phyloP scores from a whole-genome alignment of 371 early-diverging fungal genomes.

The Aphelidium insulamus region DNA sequence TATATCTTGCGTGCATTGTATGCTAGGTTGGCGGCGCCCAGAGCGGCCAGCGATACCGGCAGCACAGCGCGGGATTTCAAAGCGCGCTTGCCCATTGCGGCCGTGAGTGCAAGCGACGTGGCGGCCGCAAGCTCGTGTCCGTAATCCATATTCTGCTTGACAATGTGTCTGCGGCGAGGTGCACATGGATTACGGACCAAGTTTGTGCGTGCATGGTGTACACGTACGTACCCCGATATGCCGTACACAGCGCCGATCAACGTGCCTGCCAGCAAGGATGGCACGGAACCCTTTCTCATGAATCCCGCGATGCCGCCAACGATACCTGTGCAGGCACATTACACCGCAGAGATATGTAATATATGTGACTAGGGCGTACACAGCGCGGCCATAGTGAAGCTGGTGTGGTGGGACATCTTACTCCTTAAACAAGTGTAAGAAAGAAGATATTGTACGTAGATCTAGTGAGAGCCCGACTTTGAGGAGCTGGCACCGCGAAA shows the following conservation, averaged over 20 bases:
- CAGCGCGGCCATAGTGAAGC: too few species aligned
- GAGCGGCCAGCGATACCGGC: slow-evolving; percentile 5
- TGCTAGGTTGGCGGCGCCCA: slow-evolving; percentile 6
- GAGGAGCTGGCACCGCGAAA: too few species aligned
- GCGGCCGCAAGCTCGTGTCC: slow-evolving; percentile 12
- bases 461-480: too few species aligned
- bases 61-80: slow-evolving; percentile 8
- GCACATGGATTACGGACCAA: background rate
- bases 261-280: slow-evolving; percentile 9
- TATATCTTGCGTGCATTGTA: slow-evolving; percentile 11
- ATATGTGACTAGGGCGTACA: too few species aligned
- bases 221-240: slow-evolving; percentile 6
- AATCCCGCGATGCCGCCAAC: slow-evolving; percentile 13
- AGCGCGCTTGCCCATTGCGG: slow-evolving; percentile 13
- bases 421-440: too few species aligned
- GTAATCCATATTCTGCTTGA: slow-evolving; percentile 7
- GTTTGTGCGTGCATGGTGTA: too few species aligned
- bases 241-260: slow-evolving; percentile 8
- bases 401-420: too few species aligned
- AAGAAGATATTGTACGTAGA: too few species aligned
- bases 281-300: slow-evolving; percentile 8
- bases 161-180: background rate
- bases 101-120: slow-evolving; percentile 8
- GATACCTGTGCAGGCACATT: too few species aligned
- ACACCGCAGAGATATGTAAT: too few species aligned